Conservation (phyloP, 495 filamentous ascomycete species). For the Lepidopterella palustris region DNA sequence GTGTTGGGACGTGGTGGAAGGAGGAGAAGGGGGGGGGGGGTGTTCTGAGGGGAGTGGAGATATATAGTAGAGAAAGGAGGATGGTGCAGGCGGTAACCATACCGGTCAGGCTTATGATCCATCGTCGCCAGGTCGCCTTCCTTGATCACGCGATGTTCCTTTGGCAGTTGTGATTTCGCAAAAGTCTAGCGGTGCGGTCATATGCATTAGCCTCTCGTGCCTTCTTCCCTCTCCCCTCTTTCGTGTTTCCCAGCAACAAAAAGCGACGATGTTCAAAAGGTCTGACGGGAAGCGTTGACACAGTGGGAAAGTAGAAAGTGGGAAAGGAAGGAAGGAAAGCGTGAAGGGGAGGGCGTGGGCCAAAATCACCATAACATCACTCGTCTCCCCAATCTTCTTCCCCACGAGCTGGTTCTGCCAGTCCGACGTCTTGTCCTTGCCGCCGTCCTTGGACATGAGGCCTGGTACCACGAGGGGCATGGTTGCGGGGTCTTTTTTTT, state of each 20-base stretch:
- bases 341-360: not conserved
- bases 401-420: slow-evolving; percentile 71
- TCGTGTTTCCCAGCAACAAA: no score
- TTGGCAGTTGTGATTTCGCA: slow-evolving; percentile 65
- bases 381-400: slow-evolving; percentile 56
- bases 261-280: no score
- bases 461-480: slow-evolving; percentile 84
- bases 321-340: not conserved
- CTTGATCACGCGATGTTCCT: slow-evolving; percentile 59
- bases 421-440: slow-evolving; percentile 49
- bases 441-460: slow-evolving; percentile 47
- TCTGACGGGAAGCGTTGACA: no score
- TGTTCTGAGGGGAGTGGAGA: no score
- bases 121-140: slow-evolving; percentile 56
- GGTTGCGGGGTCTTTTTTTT: slow-evolving; percentile 33
- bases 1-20: no score
- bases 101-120: slow-evolving; percentile 57
- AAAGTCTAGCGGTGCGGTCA: slow-evolving; percentile 65
- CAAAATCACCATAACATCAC: slow-evolving; percentile 43
- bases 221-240: no score
- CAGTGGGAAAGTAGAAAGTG: not conserved
- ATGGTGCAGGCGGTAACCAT: slow-evolving; percentile 25
- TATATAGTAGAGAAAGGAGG: no score
- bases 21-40: no score
- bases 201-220: no score